A percentile compares a stretch with the other conserved stretches of the same genome.
Conservation (phyloP, 2,329 filamentous ascomycete genomes). For the Claviceps arundinis region DNA sequence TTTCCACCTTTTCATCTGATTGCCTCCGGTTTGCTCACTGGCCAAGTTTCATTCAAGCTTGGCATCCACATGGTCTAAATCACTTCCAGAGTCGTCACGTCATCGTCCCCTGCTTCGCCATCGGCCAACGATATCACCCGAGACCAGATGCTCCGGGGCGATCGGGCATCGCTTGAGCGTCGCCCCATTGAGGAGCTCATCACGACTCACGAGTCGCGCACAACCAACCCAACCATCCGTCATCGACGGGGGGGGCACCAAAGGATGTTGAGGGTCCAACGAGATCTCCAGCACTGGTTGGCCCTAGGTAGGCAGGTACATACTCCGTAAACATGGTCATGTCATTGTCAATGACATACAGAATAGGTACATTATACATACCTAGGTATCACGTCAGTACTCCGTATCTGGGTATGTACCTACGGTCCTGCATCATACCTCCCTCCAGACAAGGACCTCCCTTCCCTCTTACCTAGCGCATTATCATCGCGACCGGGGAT, state of each 20-base stretch:
- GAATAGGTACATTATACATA: neutral
- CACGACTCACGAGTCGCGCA: neutral
- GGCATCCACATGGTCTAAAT: neutral
- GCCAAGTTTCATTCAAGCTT: neutral
- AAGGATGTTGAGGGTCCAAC: neutral
- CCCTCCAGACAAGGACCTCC: neutral
- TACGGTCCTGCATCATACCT: too few species aligned
- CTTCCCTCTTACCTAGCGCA: neutral
- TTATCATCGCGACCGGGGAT: neutral
- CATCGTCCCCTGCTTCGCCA: neutral
- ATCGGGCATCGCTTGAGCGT: conserved; percentile 1
- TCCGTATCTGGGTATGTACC: too few species aligned
- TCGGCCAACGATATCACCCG: neutral
- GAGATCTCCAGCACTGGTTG: neutral
- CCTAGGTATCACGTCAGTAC: neutral
- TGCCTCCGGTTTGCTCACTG: neutral
- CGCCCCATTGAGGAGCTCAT: neutral
- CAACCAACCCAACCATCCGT: neutral
- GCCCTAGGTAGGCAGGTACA: neutral
- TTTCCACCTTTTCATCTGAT: neutral
- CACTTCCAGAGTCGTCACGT: neutral
- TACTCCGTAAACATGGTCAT: neutral
- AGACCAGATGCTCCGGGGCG: neutral
- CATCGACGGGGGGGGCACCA: neutral
- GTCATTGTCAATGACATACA: neutral